A percentile compares a stretch with the other conserved stretches of the same genome.
phyloP scores from a whole-genome alignment of 2,329 filamentous ascomycete species.

The Colletotrichum chlorophyti region DNA sequence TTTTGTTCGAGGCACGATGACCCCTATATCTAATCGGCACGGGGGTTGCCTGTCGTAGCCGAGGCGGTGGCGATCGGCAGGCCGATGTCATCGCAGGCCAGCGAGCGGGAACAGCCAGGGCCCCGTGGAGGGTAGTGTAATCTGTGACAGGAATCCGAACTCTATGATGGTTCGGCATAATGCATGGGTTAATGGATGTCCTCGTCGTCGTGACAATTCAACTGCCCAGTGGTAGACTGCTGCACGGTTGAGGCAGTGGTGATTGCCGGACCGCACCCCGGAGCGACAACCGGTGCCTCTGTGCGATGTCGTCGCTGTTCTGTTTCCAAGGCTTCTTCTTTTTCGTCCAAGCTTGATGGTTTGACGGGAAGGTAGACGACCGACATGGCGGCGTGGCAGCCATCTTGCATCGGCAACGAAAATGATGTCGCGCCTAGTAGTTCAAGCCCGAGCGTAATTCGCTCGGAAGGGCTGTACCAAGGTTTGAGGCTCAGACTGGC shows the following conservation, averaged over 20 bases:
- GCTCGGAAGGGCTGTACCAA: background rate
- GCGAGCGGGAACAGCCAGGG: slow-evolving; percentile 12
- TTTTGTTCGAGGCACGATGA: background rate
- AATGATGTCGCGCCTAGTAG: background rate
- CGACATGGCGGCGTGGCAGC: background rate
- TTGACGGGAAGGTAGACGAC: background rate
- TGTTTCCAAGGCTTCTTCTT: background rate
- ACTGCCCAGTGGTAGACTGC: no score
- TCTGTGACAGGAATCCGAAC: slow-evolving; percentile 14
- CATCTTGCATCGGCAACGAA: background rate
- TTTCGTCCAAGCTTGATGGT: background rate
- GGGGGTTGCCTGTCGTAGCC: slow-evolving; percentile 4
- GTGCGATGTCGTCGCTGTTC: slow-evolving; percentile 8
- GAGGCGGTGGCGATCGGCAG: slow-evolving; percentile 14
- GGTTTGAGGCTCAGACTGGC: background rate
- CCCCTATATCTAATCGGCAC: slow-evolving; percentile 3
- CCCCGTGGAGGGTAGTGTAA: background rate
- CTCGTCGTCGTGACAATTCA: no score
- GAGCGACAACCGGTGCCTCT: no score
- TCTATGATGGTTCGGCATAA: background rate
- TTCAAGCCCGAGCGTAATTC: background rate
- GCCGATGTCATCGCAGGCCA: slow-evolving; percentile 18
- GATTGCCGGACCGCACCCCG: slow-evolving; percentile 4
- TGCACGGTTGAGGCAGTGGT: background rate
- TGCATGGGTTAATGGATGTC: background rate